These are phyloP conservation scores for Ustilago nuda DNA, from an alignment of 1,284 basidiomycete genomes.

Conservation along the genomic window DNA sequence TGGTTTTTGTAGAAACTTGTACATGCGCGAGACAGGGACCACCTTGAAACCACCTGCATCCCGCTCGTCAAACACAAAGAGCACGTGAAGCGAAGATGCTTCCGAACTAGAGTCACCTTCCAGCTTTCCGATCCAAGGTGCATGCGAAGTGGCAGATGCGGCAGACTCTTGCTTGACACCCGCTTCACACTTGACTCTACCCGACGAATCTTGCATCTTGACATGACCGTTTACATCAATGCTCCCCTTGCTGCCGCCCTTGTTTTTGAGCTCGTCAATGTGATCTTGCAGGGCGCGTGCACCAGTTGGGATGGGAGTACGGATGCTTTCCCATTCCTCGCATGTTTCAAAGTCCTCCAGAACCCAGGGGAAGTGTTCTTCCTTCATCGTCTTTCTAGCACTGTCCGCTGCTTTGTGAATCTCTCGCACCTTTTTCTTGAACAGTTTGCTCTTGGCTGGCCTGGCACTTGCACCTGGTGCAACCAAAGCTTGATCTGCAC, in stretches of 20 bases:
- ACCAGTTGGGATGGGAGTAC: constrained; percentile 56
- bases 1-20: constrained; percentile 68
- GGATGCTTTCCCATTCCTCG: constrained; percentile 64
- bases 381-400: constrained; percentile 63
- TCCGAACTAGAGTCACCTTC: constrained; percentile 64
- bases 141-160: constrained; percentile 45
- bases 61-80: constrained; percentile 67
- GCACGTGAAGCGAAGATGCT: constrained; percentile 63
- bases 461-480: constrained; percentile 50
- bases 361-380: constrained; percentile 67
- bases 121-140: constrained; percentile 68
- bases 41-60: constrained; percentile 67
- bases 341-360: constrained; percentile 67
- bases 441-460: constrained; percentile 52
- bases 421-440: constrained; percentile 66
- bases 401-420: constrained; percentile 65
- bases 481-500: constrained; percentile 50
- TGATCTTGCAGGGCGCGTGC: constrained; percentile 53
- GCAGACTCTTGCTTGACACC: constrained; percentile 38
- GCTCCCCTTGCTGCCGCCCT: neutral
- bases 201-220: constrained; percentile 23
- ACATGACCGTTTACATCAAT: constrained; percentile 37
- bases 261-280: constrained; percentile 48
- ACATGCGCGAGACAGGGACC: constrained; percentile 64
- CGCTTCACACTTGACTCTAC: constrained; percentile 28